phyloP scores from a whole-genome alignment of 2,329 filamentous ascomycete species.

The Pyrenophora graminea region DNA sequence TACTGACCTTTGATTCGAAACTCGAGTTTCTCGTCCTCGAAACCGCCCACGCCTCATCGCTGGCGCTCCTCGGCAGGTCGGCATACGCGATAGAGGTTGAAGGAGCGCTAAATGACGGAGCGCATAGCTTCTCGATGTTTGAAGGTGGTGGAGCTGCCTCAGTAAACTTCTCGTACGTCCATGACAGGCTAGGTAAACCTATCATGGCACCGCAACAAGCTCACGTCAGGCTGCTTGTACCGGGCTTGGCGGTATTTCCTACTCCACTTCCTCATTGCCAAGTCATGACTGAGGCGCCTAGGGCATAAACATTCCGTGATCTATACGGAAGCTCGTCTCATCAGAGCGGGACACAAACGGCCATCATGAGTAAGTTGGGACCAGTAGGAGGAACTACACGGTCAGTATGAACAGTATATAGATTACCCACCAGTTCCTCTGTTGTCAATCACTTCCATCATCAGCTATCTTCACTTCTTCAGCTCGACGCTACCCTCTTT shows the following conservation, averaged over 20 bases:
- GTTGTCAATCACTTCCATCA: constrained; percentile 4
- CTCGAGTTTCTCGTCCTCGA: constrained; percentile 22
- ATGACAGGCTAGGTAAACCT: constrained; percentile 17
- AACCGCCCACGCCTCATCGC: constrained; percentile 24
- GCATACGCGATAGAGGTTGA: constrained; percentile 1
- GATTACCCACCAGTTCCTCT: not conserved
- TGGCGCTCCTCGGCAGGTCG: constrained; percentile 7
- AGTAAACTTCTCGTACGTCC: constrained; percentile 12
- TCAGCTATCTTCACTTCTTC: constrained; percentile 9
- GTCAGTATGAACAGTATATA: constrained; percentile 21
- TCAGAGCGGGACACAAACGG: constrained; percentile 27
- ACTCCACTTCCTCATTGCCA: constrained; percentile 9
- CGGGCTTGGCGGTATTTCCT: constrained; percentile 9
- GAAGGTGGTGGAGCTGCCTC: constrained; percentile 27
- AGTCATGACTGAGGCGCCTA: constrained; percentile 17
- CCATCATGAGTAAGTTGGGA: constrained; percentile 8
- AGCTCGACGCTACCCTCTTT: constrained; percentile 22
- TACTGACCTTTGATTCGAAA: constrained; percentile 30
- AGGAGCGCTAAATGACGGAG: constrained; percentile 4
- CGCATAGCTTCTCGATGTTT: constrained; percentile 20
- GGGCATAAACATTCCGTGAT: constrained; percentile 14
- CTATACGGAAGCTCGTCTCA: constrained; percentile 27
- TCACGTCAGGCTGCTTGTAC: constrained; percentile 9
- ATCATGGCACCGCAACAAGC: constrained; percentile 3
- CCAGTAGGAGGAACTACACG: not conserved